phyloP scores from a whole-genome alignment of 2,329 filamentous ascomycete species.

The Knoxdaviesia capensis region DNA sequence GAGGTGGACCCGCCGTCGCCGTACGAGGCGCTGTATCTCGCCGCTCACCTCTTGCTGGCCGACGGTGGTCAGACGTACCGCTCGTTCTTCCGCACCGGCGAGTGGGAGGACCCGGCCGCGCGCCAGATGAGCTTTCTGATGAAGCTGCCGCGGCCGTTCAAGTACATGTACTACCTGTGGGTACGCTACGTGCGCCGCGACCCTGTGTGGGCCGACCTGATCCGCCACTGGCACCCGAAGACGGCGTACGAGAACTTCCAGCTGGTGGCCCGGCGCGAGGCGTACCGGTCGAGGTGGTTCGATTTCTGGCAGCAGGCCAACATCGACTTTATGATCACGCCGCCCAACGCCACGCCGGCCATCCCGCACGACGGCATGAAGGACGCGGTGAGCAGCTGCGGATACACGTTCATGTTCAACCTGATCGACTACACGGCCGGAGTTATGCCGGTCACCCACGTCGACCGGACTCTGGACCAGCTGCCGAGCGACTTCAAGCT shows the following conservation, averaged over 20 bases:
- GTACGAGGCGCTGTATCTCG: constrained; percentile 57
- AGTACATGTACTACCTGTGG: constrained; percentile 77
- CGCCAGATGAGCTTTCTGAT: constrained; percentile 57
- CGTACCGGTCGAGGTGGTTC: constrained; percentile 60
- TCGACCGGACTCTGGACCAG: constrained; percentile 48
- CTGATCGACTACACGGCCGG: constrained; percentile 74
- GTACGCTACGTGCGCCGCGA: constrained; percentile 69
- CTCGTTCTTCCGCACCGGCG: constrained; percentile 54
- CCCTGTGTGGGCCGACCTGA: constrained; percentile 54
- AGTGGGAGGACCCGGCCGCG: constrained; percentile 63
- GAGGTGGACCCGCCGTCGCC: constrained; percentile 44
- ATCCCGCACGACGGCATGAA: constrained; percentile 75
- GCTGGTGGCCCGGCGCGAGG: constrained; percentile 56
- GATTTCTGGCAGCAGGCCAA: constrained; percentile 61
- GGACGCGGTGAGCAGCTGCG: constrained; percentile 67
- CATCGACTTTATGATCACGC: constrained; percentile 61
- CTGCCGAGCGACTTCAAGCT: constrained; percentile 40
- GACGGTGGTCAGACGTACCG: constrained; percentile 70
- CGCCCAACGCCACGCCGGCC: constrained; percentile 80
- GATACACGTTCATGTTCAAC: constrained; percentile 89
- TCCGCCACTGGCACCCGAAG: constrained; percentile 55
- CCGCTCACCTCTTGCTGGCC: constrained; percentile 61
- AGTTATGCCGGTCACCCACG: constrained; percentile 68
- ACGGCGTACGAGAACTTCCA: constrained; percentile 65
- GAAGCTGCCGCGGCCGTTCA: constrained; percentile 49